These are phyloP conservation scores for Ophiostoma australiae DNA, from an alignment of 2,329 filamentous ascomycete species.

Conservation along the genomic window DNA sequence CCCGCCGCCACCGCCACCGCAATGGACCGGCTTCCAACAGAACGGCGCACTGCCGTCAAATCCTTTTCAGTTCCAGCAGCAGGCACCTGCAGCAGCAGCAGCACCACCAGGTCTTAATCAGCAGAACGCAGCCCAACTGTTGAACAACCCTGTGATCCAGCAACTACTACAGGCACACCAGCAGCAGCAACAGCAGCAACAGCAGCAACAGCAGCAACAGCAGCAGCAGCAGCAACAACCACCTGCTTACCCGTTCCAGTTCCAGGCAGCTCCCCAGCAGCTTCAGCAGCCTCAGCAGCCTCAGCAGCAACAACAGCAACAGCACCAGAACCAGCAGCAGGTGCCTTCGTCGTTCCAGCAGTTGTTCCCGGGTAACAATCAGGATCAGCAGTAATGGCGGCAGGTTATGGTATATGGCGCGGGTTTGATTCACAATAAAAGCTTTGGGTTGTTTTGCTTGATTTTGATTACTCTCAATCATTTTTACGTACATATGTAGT, in stretches of 20 bases:
- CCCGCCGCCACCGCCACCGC: conserved; percentile 1
- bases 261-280: conserved; percentile 17
- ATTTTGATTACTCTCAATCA: not conserved
- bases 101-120: conserved; percentile 12
- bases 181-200: conserved; percentile 22
- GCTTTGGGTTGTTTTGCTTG: not conserved
- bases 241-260: conserved; percentile 13
- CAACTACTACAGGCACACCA: conserved; percentile 33
- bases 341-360: conserved; percentile 21
- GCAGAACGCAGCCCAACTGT: conserved; percentile 15
- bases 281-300: conserved; percentile 19
- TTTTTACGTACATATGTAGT: not conserved
- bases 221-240: conserved; percentile 16
- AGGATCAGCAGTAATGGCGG: conserved; percentile 16
- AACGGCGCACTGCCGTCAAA: not conserved
- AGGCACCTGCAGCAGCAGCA: conserved; percentile 30
- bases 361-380: conserved; percentile 19
- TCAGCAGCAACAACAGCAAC: conserved; percentile 18
- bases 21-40: conserved; percentile 18
- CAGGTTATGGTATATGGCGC: not conserved
- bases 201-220: too few relatives aligned
- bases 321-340: conserved; percentile 13
- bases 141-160: conserved; percentile 36
- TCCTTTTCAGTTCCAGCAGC: conserved; percentile 17
- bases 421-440: not conserved